These are phyloP conservation scores for Tubosaeta brunneosetosa DNA, from an alignment of 768 basidiomycete genomes.

Conservation along the genomic window DNA sequence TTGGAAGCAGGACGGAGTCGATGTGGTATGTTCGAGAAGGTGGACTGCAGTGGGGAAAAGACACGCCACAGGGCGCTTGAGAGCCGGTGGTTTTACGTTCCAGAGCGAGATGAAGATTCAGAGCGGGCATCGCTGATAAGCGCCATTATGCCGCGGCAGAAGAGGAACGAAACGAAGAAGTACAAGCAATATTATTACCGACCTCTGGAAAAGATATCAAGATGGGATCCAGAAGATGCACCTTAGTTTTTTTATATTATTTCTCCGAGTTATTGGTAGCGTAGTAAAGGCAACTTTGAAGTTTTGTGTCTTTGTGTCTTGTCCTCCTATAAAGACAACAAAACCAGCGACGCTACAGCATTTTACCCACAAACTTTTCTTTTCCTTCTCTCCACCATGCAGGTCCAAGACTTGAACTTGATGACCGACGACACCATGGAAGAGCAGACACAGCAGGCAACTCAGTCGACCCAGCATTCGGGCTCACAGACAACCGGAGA, in stretches of 20 bases:
- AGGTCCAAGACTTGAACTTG: slow-evolving; percentile 18
- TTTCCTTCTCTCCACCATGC: slow-evolving; percentile 11
- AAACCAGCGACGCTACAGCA: background rate
- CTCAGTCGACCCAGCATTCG: slow-evolving; percentile 36
- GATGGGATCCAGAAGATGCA: slow-evolving; percentile 72
- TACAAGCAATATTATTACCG: slow-evolving; percentile 83
- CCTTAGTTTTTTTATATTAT: slow-evolving; percentile 13
- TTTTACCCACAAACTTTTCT: background rate
- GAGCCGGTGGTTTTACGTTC: slow-evolving; percentile 68
- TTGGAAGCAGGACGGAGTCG: slow-evolving; percentile 42
- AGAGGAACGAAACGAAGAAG: slow-evolving; percentile 74
- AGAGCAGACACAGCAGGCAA: slow-evolving; percentile 37
- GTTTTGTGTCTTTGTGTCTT: slow-evolving; percentile 15
- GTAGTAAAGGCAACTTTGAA: slow-evolving; percentile 16
- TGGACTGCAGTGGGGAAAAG: slow-evolving; percentile 57
- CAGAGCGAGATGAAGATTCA: slow-evolving; percentile 63
- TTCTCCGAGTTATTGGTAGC: background rate
- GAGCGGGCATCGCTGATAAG: slow-evolving; percentile 64
- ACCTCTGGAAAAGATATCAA: slow-evolving; percentile 64
- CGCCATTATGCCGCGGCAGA: slow-evolving; percentile 73
- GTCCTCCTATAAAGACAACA: slow-evolving; percentile 19
- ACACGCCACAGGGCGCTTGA: slow-evolving; percentile 47
- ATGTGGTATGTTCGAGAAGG: slow-evolving; percentile 67
- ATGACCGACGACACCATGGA: slow-evolving; percentile 28
- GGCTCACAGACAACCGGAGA: slow-evolving; percentile 24